phyloP scores from a whole-genome alignment of 2,329 filamentous ascomycete genomes.

The Pseudocercospora eumusae region DNA sequence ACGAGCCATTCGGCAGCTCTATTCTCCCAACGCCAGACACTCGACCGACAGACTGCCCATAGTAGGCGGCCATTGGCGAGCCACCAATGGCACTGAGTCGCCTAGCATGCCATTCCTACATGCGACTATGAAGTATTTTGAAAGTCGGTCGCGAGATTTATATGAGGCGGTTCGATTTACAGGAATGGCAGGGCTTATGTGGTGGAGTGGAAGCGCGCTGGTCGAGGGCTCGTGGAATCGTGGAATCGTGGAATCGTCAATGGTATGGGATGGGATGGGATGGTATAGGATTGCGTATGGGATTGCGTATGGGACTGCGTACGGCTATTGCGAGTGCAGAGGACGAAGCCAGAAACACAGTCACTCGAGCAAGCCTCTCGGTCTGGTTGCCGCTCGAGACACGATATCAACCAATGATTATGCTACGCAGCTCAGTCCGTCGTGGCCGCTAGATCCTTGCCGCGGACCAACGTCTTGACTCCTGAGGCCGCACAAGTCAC shows the following conservation, averaged over 20 bases:
- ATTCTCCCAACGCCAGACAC: constrained; percentile 28
- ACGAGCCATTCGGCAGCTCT: constrained; percentile 53
- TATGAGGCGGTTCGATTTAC: constrained; percentile 11
- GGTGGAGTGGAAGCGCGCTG: neutral
- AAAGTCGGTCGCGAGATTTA: constrained; percentile 11
- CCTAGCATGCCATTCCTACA: constrained; percentile 36
- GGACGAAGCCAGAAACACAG: constrained; percentile 14
- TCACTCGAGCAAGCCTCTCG: constrained; percentile 1
- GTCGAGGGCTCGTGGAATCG: constrained; percentile 13
- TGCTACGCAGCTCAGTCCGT: constrained; percentile 13
- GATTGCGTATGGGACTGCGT: neutral
- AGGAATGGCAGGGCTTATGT: constrained; percentile 10
- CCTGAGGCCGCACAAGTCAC: constrained; percentile 13
- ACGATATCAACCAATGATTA: neutral
- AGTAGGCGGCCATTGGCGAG: constrained; percentile 40
- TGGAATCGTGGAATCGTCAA: constrained; percentile 22
- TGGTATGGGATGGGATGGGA: constrained; percentile 11
- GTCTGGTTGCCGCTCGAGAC: constrained; percentile 17
- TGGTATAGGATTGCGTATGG: no score
- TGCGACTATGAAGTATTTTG: neutral
- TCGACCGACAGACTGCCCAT: constrained; percentile 26
- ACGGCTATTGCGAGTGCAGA: constrained; percentile 12
- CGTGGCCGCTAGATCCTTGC: neutral
- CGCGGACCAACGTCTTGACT: neutral
- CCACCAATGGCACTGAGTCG: constrained; percentile 34